Evolutionary conservation across 192 early-diverging fungal species (phyloP).

Genomic region (Rhizophagus prolifer): DNA sequence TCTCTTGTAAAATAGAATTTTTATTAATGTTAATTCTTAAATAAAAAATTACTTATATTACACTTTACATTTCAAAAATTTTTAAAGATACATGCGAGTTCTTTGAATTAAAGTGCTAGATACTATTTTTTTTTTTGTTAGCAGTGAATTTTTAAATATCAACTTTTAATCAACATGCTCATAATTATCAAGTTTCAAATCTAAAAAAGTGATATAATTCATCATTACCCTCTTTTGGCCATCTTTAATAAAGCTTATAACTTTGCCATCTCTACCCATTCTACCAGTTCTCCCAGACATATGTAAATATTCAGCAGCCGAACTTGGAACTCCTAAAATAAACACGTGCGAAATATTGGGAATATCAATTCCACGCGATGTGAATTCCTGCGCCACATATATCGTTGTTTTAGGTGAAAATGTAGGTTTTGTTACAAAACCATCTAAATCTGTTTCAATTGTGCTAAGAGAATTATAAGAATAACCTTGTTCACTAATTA

Average conservation of each 20-base stretch:
- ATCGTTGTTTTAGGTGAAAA: conserved; percentile 31
- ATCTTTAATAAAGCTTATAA: conserved; percentile 51
- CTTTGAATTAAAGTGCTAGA: too few species aligned
- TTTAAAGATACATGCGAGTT: too few species aligned
- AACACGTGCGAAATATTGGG: conserved; percentile 77
- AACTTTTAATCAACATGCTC: not conserved
- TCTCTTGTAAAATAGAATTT: too few species aligned
- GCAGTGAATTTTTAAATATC: too few species aligned
- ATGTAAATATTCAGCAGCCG: conserved; percentile 73
- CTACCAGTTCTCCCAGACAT: conserved; percentile 86
- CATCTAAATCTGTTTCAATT: conserved; percentile 28
- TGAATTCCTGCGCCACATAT: conserved; percentile 69
- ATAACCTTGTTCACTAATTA: not conserved
- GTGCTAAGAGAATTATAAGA: not conserved
- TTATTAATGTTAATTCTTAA: too few species aligned
- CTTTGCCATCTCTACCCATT: conserved; percentile 62
- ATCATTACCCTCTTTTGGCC: conserved; percentile 1
- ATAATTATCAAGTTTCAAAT: not conserved
- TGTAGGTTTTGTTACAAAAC: not conserved
- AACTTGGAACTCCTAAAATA: conserved; percentile 75
- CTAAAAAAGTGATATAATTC: not conserved
- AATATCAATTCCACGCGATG: conserved; percentile 84
- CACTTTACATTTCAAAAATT: too few species aligned
- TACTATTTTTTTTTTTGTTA: too few species aligned
- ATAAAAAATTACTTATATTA: too few species aligned